A percentile compares a stretch with the other conserved stretches of the same genome.
Evolutionary conservation across 2,329 filamentous ascomycete species (phyloP).

Genomic region (Teratosphaeria nubilosa): DNA sequence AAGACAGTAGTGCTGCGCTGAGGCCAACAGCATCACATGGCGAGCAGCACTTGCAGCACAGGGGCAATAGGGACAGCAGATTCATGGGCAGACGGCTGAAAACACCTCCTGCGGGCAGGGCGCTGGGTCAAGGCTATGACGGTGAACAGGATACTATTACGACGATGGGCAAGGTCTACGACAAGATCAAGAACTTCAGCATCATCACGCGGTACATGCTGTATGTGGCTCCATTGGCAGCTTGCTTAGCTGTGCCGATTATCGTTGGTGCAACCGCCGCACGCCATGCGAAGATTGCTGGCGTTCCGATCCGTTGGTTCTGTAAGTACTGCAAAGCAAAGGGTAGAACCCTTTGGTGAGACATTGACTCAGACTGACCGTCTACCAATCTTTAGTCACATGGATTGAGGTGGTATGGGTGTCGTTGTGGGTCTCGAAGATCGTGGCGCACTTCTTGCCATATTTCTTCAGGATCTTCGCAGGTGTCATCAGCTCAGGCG

Average conservation of each 20-base stretch:
- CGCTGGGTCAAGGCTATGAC: conserved; percentile 24
- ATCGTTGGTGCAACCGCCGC: conserved; percentile 45
- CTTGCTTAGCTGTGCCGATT: conserved; percentile 52
- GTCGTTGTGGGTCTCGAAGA: conserved; percentile 50
- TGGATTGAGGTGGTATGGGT: conserved; percentile 56
- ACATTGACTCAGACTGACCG: too few species aligned
- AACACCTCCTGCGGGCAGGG: conserved; percentile 24
- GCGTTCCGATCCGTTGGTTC: conserved; percentile 49
- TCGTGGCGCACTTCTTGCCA: conserved; percentile 49
- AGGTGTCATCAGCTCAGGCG: conserved; percentile 54
- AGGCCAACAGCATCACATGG: conserved; percentile 18
- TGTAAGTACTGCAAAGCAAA: conserved; percentile 22
- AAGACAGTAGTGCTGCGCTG: conserved; percentile 25
- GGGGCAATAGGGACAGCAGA: conserved; percentile 28
- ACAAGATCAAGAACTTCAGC: conserved; percentile 51
- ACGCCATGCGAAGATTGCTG: conserved; percentile 36
- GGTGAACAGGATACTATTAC: conserved; percentile 48
- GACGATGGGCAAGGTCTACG: conserved; percentile 50
- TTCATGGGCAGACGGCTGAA: conserved; percentile 24
- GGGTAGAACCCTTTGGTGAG: too few species aligned
- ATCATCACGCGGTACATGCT: conserved; percentile 54
- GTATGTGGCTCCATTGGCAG: conserved; percentile 49
- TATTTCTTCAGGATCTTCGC: conserved; percentile 50
- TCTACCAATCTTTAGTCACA: conserved; percentile 26
- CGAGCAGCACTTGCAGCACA: conserved; percentile 12